Conservation (phyloP, 805 yeast genomes). For the Suhomyces kilbournensis region DNA sequence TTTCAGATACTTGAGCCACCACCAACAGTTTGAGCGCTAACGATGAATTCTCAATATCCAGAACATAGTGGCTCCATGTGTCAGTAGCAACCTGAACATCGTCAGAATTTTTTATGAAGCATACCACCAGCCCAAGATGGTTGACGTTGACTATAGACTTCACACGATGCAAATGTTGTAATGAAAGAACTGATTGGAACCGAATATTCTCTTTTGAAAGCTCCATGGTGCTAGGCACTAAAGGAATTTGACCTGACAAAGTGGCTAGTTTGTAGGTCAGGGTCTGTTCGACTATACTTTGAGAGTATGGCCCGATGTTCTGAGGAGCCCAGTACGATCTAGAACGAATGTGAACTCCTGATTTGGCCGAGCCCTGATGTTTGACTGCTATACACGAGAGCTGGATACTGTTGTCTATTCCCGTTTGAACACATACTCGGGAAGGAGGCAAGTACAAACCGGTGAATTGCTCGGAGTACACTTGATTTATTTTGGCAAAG, state of each 20-base stretch:
- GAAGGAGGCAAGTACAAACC: constrained; percentile 76
- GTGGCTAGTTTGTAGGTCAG: constrained; percentile 46
- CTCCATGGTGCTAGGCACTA: constrained; percentile 69
- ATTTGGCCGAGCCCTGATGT: constrained; percentile 30
- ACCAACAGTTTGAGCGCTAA: constrained; percentile 30
- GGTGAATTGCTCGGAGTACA: constrained; percentile 56
- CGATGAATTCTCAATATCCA: constrained; percentile 14
- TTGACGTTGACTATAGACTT: constrained; percentile 50
- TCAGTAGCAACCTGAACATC: constrained; percentile 29
- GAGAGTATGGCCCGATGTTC: constrained; percentile 97
- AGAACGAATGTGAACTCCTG: constrained; percentile 87
- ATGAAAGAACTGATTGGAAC: constrained; percentile 50
- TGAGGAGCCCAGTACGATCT: constrained; percentile 98
- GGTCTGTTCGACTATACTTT: constrained; percentile 53
- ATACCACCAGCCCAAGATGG: constrained; percentile 47
- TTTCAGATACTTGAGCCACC: constrained; percentile 50
- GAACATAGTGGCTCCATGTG: constrained; percentile 46
- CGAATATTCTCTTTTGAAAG: constrained; percentile 20
- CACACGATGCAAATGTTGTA: constrained; percentile 73
- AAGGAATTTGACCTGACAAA: constrained; percentile 89
- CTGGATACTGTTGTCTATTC: constrained; percentile 45
- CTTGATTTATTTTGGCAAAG: constrained; percentile 59
- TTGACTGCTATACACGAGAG: constrained; percentile 58
- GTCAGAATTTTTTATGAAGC: constrained; percentile 46
- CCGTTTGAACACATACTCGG: constrained; percentile 75